Base-by-base conservation (phyloP, 208 protist species). In the Wallacemonas sp. region DNA sequence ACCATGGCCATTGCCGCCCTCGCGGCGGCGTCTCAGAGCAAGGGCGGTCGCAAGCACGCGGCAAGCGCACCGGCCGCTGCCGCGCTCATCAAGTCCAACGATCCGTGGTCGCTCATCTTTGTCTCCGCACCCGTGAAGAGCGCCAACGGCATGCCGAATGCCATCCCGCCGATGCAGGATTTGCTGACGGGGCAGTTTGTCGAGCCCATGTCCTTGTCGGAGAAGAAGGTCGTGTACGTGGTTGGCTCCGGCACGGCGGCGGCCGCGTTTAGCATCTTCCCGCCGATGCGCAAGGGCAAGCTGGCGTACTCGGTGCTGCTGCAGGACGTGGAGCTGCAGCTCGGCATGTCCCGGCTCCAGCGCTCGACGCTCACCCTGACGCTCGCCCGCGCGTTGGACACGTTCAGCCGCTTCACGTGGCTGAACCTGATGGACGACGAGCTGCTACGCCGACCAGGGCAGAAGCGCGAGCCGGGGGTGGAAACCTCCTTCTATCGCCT, bases 371-470 rank as follows among this genome's bases (percentile, higher is more conserved):
- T 96, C n/a, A 94, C 91, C 20, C 66, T 72, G 28, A 80, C 78
- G 46, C 75, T 96, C 4, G 81, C 79, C 31, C 77, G 87, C 28
- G 87, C 91, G 10, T 59, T 96, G 33, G 84, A 96, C 72, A 57
- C 64, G 57, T 96, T 96, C 72, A 93, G 87, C 18, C 91, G 91
- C 54, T 76, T 87, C 44, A 96, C 91, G 49, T 96, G 91, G 87
- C 89, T 94, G 76, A 79, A 82, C 2, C 72, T 96, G 28, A 91
- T 96, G 87, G 74, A 84, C 71, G 78, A 69, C 44, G 87, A 96
- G 69, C 80, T 74, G n/a, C 52, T 26, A 29, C 52, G 52, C 16
- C 25, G 52, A n/a, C 52, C 52, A 4, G 84, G 84, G 20, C 68
- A 79, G 67, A 65, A 77, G 61, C 87, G 77, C 46, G 75, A 76